Evolutionary conservation across 345 rosid species (phyloP).

Genomic region (Cardamine resedifolia): DNA sequence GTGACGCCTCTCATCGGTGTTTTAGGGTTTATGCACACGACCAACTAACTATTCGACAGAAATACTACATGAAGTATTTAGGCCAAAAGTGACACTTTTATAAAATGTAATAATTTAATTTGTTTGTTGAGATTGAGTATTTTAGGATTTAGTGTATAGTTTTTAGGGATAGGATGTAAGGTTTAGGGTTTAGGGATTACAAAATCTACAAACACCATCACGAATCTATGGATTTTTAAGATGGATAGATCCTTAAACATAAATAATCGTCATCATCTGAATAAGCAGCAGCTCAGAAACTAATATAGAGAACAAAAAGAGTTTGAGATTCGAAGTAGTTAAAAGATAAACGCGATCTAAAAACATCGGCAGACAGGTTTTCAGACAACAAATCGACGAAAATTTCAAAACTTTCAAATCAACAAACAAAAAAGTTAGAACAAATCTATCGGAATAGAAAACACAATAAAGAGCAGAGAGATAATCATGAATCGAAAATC

Average conservation of each 20-base stretch:
- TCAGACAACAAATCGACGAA: neutral
- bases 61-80: no score
- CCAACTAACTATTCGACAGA: no score
- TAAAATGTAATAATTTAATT: no score
- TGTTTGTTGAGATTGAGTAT: no score
- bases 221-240: neutral
- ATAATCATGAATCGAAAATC: neutral
- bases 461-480: neutral
- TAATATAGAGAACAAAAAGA: neutral
- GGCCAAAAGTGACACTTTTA: no score
- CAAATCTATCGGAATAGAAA: neutral
- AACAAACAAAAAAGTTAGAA: neutral
- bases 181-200: no score
- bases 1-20: no score
- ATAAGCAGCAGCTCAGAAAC: neutral
- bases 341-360: conserved; percentile 2
- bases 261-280: conserved; percentile 17
- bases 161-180: no score
- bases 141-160: no score
- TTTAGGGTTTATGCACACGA: no score
- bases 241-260: conserved; percentile 1
- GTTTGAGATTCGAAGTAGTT: neutral
- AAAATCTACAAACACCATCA: neutral
- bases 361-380: neutral
- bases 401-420: conserved; percentile 12